Percentiles rank a stretch among this genome's conserved stretches.
Evolutionary conservation across 768 basidiomycete genomes (phyloP).

Genomic region (Polyporus arcularius): DNA sequence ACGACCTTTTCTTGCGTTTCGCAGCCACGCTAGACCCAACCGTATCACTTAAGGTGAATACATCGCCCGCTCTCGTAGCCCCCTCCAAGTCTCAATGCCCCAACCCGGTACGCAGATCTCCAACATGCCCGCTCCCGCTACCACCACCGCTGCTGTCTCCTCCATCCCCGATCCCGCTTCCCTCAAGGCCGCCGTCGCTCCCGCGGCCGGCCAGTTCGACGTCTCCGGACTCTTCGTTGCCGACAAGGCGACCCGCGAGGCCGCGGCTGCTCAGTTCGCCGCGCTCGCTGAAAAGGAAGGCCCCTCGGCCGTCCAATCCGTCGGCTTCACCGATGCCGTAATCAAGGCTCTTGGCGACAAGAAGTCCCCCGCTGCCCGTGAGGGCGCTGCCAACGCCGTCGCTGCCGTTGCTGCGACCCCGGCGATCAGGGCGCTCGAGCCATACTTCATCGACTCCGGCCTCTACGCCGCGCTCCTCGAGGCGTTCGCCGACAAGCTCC

Average conservation of each 20-base stretch:
- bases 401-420: slow-evolving; percentile 62
- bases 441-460: slow-evolving; percentile 83
- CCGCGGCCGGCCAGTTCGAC: slow-evolving; percentile 67
- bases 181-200: slow-evolving; percentile 63
- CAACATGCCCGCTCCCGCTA: slow-evolving; percentile 85
- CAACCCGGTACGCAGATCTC: slow-evolving; percentile 41
- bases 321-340: slow-evolving; percentile 70
- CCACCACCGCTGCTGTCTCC: slow-evolving; percentile 66
- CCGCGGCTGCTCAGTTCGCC: slow-evolving; percentile 69
- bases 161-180: slow-evolving; percentile 61
- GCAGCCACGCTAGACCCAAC: slow-evolving; percentile 36
- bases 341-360: slow-evolving; percentile 92
- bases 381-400: slow-evolving; percentile 81
- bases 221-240: slow-evolving; percentile 75
- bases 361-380: slow-evolving; percentile 89
- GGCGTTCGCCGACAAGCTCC: slow-evolving; percentile 93
- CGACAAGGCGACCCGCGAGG: slow-evolving; percentile 80
- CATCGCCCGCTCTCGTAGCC: neutral
- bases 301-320: slow-evolving; percentile 68
- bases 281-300: slow-evolving; percentile 83
- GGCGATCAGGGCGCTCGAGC: slow-evolving; percentile 82
- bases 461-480: slow-evolving; percentile 87
- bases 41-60: slow-evolving; percentile 27
- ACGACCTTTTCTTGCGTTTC: slow-evolving; percentile 40
- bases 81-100: slow-evolving; percentile 13